These are phyloP conservation scores for Gymnopilus dilepis DNA, from an alignment of 768 basidiomycete species.

Conservation along the genomic window DNA sequence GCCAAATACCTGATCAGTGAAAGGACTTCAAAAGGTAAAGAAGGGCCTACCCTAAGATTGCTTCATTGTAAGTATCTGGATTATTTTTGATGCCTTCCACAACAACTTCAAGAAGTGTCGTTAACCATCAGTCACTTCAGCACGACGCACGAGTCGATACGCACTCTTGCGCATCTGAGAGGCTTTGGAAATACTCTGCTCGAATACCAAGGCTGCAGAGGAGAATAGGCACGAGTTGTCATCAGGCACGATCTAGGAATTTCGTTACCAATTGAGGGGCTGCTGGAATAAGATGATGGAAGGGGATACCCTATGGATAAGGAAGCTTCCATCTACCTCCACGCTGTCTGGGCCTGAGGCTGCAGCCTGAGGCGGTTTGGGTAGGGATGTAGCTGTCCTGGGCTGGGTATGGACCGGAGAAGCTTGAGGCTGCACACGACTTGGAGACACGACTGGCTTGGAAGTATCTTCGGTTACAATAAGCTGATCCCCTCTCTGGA, in stretches of 20 bases:
- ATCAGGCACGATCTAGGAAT: slow-evolving; percentile 84
- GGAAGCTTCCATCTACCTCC: slow-evolving; percentile 62
- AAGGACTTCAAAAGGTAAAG: neutral
- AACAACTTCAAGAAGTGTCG: slow-evolving; percentile 58
- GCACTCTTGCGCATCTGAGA: slow-evolving; percentile 74
- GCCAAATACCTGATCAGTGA: neutral
- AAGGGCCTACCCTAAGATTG: slow-evolving; percentile 77
- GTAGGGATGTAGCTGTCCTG: slow-evolving; percentile 9
- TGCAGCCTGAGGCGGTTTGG: slow-evolving; percentile 12
- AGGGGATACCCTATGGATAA: slow-evolving; percentile 72
- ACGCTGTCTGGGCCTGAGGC: slow-evolving; percentile 60
- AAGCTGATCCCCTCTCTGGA: slow-evolving; percentile 83
- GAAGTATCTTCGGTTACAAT: slow-evolving; percentile 63
- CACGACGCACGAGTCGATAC: slow-evolving; percentile 23
- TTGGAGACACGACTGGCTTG: slow-evolving; percentile 10
- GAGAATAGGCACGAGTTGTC: slow-evolving; percentile 97
- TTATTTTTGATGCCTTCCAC: slow-evolving; percentile 80
- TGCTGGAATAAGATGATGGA: neutral
- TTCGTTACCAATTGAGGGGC: neutral
- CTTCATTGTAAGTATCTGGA: slow-evolving; percentile 78
- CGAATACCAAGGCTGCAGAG: slow-evolving; percentile 83
- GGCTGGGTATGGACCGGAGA: slow-evolving; percentile 3
- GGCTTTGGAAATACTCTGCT: slow-evolving; percentile 79
- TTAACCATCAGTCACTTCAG: neutral
- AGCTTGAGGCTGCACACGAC: slow-evolving; percentile 14